Percentiles rank a stretch among this genome's conserved stretches.
phyloP scores from a whole-genome alignment of 805 yeast genomes.

The Blastobotrys chiropterorum region DNA sequence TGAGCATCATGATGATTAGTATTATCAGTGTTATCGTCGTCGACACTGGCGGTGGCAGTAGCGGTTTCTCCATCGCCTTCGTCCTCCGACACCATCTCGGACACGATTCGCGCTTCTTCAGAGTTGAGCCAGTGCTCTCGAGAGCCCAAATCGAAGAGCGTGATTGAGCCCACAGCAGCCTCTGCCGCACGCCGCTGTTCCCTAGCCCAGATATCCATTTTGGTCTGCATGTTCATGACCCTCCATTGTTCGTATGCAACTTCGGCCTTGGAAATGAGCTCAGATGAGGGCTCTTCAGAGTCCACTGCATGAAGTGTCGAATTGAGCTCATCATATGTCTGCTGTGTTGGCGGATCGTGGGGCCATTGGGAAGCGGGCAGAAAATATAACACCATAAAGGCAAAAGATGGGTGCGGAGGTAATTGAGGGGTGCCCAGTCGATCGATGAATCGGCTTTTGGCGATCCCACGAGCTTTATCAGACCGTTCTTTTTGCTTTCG shows the following conservation, averaged over 20 bases:
- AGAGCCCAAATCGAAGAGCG: constrained; percentile 40
- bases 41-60: not conserved
- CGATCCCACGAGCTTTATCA: constrained; percentile 35
- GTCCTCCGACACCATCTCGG: not conserved
- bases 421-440: constrained; percentile 36
- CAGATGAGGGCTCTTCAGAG: constrained; percentile 16
- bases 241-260: constrained; percentile 44
- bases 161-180: constrained; percentile 36
- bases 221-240: constrained; percentile 31
- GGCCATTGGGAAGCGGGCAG: constrained; percentile 45
- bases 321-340: constrained; percentile 36
- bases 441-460: constrained; percentile 33
- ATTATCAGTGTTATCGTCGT: not conserved
- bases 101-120: constrained; percentile 20
- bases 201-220: constrained; percentile 39
- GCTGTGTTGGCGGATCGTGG: constrained; percentile 45
- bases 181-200: constrained; percentile 42
- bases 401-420: constrained; percentile 43
- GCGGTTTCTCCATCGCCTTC: not conserved
- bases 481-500: constrained; percentile 41
- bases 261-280: constrained; percentile 36
- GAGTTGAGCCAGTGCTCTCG: constrained; percentile 37
- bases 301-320: constrained; percentile 19
- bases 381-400: constrained; percentile 43
- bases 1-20: too few relatives aligned